A percentile compares a stretch with the other conserved stretches of the same genome.
These are phyloP conservation scores for Arthrobotrys entomopaga DNA, from an alignment of 2,329 filamentous ascomycete genomes.

Conservation along the genomic window DNA sequence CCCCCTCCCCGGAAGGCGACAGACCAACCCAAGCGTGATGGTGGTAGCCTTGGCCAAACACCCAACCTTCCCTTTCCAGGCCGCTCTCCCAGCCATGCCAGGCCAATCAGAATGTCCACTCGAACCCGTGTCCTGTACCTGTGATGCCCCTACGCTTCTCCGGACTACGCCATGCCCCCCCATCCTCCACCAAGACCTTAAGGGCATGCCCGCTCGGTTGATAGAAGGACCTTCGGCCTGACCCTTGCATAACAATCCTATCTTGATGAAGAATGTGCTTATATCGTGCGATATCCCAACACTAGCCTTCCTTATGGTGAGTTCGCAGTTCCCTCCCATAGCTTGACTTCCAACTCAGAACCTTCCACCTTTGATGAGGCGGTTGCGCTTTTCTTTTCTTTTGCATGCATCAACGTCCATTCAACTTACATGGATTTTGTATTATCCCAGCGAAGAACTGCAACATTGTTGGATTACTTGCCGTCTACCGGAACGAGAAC, in stretches of 20 bases:
- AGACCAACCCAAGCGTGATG: background rate
- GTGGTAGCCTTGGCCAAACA: slow-evolving; percentile 22
- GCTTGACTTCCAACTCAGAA: slow-evolving; percentile 27
- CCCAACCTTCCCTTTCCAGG: slow-evolving; percentile 42
- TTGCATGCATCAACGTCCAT: slow-evolving; percentile 16
- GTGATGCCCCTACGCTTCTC: slow-evolving; percentile 25
- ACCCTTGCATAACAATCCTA: slow-evolving; percentile 13
- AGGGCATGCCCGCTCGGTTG: slow-evolving; percentile 46
- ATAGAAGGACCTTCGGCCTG: slow-evolving; percentile 28
- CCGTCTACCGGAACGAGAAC: slow-evolving; percentile 13
- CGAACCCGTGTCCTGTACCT: slow-evolving; percentile 34
- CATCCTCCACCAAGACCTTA: background rate
- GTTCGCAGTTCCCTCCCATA: slow-evolving; percentile 17
- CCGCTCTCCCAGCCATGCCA: background rate
- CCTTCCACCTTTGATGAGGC: slow-evolving; percentile 22
- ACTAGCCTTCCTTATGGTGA: no score
- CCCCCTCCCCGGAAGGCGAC: background rate
- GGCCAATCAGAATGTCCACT: slow-evolving; percentile 39
- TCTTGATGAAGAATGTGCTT: slow-evolving; percentile 42
- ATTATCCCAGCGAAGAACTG: no score
- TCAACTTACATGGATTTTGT: slow-evolving; percentile 31
- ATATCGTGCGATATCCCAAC: slow-evolving; percentile 19
- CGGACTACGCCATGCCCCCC: no score
- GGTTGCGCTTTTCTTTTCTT: background rate
- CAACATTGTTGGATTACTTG: no score